phyloP scores from a whole-genome alignment of 805 yeast genomes.

The Candida insectorum region DNA sequence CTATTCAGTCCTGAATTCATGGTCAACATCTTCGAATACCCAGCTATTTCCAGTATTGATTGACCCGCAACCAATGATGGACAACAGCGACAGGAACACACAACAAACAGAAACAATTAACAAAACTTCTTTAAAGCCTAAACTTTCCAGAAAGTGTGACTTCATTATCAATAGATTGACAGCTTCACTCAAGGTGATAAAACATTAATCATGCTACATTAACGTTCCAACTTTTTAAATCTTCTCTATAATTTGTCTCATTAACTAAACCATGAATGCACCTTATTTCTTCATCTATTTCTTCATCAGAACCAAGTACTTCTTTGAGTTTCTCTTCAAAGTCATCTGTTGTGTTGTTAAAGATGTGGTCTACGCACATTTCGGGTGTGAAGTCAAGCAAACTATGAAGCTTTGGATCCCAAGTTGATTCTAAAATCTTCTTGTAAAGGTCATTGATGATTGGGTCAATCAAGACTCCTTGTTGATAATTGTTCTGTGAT shows the following conservation, averaged over 20 bases:
- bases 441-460: slow-evolving; percentile 48
- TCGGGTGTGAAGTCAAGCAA: slow-evolving; percentile 57
- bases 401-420: slow-evolving; percentile 53
- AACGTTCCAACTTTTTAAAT: slow-evolving; percentile 33
- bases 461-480: slow-evolving; percentile 41
- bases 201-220: slow-evolving; percentile 1
- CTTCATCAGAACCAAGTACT: slow-evolving; percentile 14
- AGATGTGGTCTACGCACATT: slow-evolving; percentile 72
- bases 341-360: slow-evolving; percentile 43
- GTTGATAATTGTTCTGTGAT: background rate
- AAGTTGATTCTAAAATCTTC: slow-evolving; percentile 53
- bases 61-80: too few species aligned
- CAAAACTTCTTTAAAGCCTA: too few species aligned
- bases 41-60: too few species aligned
- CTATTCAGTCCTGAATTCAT: too few species aligned
- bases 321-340: slow-evolving; percentile 14
- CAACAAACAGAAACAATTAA: too few species aligned
- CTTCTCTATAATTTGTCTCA: slow-evolving; percentile 33
- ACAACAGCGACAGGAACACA: too few species aligned
- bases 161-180: too few species aligned
- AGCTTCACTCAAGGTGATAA: too few species aligned
- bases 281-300: slow-evolving; percentile 19
- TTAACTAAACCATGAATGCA: slow-evolving; percentile 37
- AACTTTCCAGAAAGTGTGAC: too few species aligned
- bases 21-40: too few species aligned